phyloP scores from a whole-genome alignment of 1,139 yeast species.

The Hyphopichia burtonii region DNA sequence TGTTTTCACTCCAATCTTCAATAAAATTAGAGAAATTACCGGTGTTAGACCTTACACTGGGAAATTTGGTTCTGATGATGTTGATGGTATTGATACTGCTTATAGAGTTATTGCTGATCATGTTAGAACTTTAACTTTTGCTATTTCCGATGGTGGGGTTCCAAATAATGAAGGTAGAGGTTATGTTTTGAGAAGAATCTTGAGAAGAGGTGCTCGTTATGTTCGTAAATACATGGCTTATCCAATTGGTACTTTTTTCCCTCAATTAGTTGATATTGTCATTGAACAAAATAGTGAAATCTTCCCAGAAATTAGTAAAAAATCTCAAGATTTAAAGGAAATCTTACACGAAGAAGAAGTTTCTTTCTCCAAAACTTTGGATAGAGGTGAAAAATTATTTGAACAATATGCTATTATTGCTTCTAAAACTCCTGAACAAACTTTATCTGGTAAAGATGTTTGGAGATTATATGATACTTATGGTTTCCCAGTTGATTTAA shows the following conservation, averaged over 20 bases:
- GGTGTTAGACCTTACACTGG: conserved; percentile 91
- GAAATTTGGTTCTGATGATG: conserved; percentile 87
- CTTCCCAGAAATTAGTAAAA: conserved; percentile 84
- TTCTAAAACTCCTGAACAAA: conserved; percentile 68
- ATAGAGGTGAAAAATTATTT: conserved; percentile 95
- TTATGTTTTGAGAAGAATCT: conserved; percentile 91
- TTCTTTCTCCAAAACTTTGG: conserved; percentile 91
- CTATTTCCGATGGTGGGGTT: conserved; percentile 97
- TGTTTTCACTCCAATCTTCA: conserved; percentile 86
- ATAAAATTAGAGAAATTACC: conserved; percentile 83
- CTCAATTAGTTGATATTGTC: conserved; percentile 87
- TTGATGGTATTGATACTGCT: conserved; percentile 95
- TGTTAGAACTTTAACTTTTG: conserved; percentile 93
- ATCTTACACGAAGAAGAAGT: conserved; percentile 94
- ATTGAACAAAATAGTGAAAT: conserved; percentile 83
- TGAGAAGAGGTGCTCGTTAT: conserved; percentile 97
- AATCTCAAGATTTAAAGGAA: conserved; percentile 77
- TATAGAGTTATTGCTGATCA: conserved; percentile 98
- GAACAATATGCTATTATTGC: conserved; percentile 91
- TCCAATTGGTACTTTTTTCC: conserved; percentile 92
- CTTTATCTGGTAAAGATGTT: conserved; percentile 88
- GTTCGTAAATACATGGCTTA: conserved; percentile 95
- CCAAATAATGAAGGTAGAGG: conserved; percentile 99
- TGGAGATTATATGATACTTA: conserved; percentile 99
- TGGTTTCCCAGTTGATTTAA: conserved; percentile 98